These are phyloP conservation scores for Trypanosoma conorhini DNA, from an alignment of 208 protist species.

Conservation along the genomic window DNA sequence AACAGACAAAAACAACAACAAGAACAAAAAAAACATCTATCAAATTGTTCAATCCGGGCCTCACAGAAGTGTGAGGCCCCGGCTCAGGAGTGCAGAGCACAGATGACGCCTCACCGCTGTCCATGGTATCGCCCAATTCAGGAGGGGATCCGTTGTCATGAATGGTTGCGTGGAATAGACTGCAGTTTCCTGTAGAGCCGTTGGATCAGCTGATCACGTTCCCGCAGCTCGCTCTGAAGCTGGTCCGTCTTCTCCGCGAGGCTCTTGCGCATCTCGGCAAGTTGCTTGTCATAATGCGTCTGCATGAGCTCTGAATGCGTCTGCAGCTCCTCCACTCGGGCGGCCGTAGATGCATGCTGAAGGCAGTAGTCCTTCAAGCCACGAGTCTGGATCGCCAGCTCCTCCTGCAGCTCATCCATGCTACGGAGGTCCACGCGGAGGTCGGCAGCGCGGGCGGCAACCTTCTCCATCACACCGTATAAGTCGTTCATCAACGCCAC, in stretches of 20 bases:
- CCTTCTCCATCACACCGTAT: constrained; percentile 78
- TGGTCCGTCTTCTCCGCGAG: constrained; percentile 50
- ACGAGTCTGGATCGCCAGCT: constrained; percentile 49
- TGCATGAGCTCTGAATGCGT: constrained; percentile 53
- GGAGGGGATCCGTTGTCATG: background rate
- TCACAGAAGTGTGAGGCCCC: background rate
- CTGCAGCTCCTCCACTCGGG: constrained; percentile 59
- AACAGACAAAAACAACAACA: background rate
- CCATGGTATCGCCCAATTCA: no score
- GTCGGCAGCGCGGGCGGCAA: constrained; percentile 63
- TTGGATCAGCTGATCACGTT: constrained; percentile 71
- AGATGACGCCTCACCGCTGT: background rate
- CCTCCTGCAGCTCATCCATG: constrained; percentile 55
- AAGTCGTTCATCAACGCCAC: constrained; percentile 83
- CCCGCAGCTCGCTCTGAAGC: constrained; percentile 53
- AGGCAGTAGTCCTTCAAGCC: constrained; percentile 64
- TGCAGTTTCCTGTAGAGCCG: constrained; percentile 40
- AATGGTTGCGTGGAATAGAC: background rate
- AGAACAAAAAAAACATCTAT: background rate
- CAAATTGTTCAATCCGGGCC: background rate
- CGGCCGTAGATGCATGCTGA: constrained; percentile 35
- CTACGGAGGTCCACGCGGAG: constrained; percentile 55
- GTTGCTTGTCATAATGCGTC: constrained; percentile 38
- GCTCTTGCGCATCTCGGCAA: constrained; percentile 40
- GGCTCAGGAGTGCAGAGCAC: background rate